A percentile compares a stretch with the other conserved stretches of the same genome.
Evolutionary conservation across 495 filamentous ascomycete species (phyloP).

Genomic region (Emericellopsis terricola): DNA sequence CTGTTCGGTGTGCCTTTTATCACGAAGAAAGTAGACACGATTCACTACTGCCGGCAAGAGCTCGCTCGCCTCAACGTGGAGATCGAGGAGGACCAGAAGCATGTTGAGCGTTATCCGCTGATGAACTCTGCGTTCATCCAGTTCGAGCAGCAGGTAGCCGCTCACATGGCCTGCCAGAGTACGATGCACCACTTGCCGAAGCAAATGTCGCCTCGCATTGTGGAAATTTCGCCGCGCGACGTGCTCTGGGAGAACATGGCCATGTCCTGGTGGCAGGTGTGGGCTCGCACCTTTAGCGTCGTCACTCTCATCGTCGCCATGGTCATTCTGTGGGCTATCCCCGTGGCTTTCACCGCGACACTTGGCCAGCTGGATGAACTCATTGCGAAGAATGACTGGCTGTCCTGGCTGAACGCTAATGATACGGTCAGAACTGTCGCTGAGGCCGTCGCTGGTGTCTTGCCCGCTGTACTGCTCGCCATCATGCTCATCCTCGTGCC

Average conservation of each 20-base stretch:
- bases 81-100: constrained; percentile 78
- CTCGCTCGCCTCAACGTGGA: constrained; percentile 80
- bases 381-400: constrained; percentile 41
- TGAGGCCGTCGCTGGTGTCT: constrained; percentile 65
- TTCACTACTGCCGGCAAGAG: constrained; percentile 79
- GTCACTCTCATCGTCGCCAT: constrained; percentile 51
- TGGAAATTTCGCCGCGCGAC: constrained; percentile 86
- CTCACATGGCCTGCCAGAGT: constrained; percentile 94
- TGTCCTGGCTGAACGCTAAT: constrained; percentile 47
- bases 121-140: constrained; percentile 99
- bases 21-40: constrained; percentile 86
- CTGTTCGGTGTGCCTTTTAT: constrained; percentile 64
- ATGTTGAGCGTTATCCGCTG: constrained; percentile 72
- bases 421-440: constrained; percentile 38
- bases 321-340: constrained; percentile 80
- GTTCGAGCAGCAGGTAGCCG: constrained; percentile 94
- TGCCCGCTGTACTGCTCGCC: constrained; percentile 63
- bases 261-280: constrained; percentile 86
- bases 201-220: constrained; percentile 81
- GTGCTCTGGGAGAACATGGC: constrained; percentile 98
- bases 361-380: constrained; percentile 60
- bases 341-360: constrained; percentile 72
- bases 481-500: constrained; percentile 71
- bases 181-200: constrained; percentile 84
- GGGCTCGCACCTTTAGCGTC: constrained; percentile 52